Evolutionary conservation across 176 grass and related monocot genomes (phyloP).

Genomic region (Bonia amplexicaulis): DNA sequence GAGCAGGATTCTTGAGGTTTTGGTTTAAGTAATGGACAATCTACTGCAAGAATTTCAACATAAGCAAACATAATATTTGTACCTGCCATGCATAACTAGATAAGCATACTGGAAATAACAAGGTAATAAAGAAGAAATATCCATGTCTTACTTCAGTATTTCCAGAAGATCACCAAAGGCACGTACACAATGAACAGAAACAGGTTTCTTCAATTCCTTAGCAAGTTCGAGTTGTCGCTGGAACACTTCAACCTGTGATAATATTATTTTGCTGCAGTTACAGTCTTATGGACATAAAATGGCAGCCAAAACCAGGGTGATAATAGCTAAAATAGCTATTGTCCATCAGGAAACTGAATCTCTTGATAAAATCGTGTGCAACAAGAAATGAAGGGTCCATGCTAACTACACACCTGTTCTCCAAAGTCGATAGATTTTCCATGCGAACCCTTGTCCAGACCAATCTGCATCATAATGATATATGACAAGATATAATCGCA

Average conservation of each 20-base stretch:
- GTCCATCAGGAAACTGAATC: conserved; percentile 15
- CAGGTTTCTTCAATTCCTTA: conserved; percentile 73
- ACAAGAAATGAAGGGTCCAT: not conserved
- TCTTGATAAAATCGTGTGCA: not conserved
- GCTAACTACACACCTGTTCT: conserved; percentile 55
- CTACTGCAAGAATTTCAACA: not conserved
- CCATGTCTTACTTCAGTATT: conserved; percentile 57
- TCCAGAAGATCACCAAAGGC: conserved; percentile 82
- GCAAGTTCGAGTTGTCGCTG: conserved; percentile 69
- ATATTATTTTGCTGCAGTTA: conserved; percentile 19
- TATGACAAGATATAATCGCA: not conserved
- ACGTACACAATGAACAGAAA: conserved; percentile 84
- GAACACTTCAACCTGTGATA: conserved; percentile 69
- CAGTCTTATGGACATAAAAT: not conserved
- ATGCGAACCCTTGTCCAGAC: conserved; percentile 85
- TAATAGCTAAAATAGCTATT: conserved; percentile 1
- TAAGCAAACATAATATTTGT: not conserved
- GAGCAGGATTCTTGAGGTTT: not conserved
- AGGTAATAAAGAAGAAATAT: not conserved
- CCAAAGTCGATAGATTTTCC: conserved; percentile 65
- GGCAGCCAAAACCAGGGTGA: not conserved
- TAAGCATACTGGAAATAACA: not conserved
- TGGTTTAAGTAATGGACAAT: not conserved
- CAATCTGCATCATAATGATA: conserved; percentile 50
- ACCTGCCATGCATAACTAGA: not conserved